phyloP scores from a whole-genome alignment of 1,284 basidiomycete genomes.

The Ganoderma resinaceum region DNA sequence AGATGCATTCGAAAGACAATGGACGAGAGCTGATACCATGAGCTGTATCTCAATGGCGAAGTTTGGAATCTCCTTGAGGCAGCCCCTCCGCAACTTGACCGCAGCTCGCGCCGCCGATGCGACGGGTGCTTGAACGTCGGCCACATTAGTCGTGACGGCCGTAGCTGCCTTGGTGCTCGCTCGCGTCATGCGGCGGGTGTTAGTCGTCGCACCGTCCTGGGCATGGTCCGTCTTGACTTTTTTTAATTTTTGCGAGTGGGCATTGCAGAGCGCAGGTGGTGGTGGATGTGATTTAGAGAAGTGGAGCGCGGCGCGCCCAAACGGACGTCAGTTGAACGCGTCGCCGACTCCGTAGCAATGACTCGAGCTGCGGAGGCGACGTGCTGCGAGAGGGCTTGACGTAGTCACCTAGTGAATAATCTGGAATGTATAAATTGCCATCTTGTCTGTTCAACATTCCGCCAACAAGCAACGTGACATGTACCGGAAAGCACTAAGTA shows the following conservation, averaged over 20 bases:
- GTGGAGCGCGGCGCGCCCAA: not conserved
- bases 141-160: not conserved
- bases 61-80: slow-evolving; percentile 10
- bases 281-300: not conserved
- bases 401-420: too few relatives aligned
- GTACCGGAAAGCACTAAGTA: too few relatives aligned
- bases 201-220: not conserved
- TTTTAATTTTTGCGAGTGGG: not conserved
- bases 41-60: slow-evolving; percentile 14
- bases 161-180: not conserved
- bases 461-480: too few relatives aligned
- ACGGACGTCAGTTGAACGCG: not conserved
- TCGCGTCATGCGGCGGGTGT: not conserved
- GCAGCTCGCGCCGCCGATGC: not conserved
- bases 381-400: too few relatives aligned
- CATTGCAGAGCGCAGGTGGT: not conserved
- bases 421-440: too few relatives aligned
- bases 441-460: too few relatives aligned
- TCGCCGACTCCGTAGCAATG: not conserved
- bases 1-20: not conserved
- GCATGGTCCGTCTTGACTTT: not conserved
- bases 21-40: not conserved
- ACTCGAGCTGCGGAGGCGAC: not conserved
- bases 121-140: not conserved
- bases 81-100: slow-evolving; percentile 1